A percentile compares a stretch with the other conserved stretches of the same genome.
phyloP scores from a whole-genome alignment of 139 green algal species.

The Chlamydomonas sphaeroides region DNA sequence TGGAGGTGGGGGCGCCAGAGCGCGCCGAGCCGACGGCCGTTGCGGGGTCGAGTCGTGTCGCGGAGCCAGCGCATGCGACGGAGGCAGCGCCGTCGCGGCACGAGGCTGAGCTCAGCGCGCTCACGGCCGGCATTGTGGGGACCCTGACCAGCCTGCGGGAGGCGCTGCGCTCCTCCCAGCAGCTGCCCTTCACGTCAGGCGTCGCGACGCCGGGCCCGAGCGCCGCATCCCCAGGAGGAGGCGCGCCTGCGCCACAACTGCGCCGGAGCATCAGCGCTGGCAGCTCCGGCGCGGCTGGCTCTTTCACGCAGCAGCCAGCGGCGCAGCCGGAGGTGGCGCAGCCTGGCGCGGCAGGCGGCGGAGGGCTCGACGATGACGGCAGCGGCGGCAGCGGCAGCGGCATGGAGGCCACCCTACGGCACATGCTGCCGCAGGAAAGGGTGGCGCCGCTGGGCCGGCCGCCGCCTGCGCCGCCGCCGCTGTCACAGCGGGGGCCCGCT shows the following conservation, averaged over 20 bases:
- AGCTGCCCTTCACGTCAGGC: neutral
- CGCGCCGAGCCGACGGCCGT: too few species aligned
- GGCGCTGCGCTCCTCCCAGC: neutral
- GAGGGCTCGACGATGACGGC: neutral
- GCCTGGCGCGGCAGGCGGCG: neutral
- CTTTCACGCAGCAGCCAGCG: neutral
- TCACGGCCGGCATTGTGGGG: conserved; percentile 12
- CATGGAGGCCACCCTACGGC: neutral
- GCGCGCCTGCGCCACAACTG: neutral
- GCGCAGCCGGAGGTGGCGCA: neutral
- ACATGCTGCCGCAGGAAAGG: neutral
- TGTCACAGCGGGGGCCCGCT: too few species aligned
- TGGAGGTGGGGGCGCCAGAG: too few species aligned
- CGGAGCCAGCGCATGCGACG: too few species aligned
- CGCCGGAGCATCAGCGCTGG: too few species aligned
- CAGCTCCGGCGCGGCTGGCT: too few species aligned
- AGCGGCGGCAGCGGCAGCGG: neutral
- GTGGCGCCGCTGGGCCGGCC: too few species aligned
- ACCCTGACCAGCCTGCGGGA: conserved; percentile 25
- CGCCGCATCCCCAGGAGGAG: neutral
- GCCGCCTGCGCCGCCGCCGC: too few species aligned
- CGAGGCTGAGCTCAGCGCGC: neutral
- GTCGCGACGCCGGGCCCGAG: neutral
- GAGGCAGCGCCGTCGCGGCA: too few species aligned
- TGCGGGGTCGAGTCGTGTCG: too few species aligned